Base-by-base conservation (phyloP, 805 yeast genomes). In the Phaffomyces thermotolerans region DNA sequence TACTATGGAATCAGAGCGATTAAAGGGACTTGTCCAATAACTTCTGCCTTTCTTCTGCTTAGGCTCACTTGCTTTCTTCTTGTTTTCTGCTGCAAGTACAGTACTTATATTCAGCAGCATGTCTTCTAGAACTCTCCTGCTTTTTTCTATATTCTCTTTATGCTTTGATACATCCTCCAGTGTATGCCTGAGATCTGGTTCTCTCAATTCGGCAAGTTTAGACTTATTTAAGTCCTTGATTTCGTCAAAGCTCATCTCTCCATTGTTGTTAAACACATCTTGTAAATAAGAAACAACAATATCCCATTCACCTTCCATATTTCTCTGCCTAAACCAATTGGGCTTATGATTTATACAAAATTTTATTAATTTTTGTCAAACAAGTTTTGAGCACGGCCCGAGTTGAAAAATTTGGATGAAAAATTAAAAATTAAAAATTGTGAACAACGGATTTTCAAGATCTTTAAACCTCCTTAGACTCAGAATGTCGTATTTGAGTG, bases 301-400 rank as follows among this genome's bases (percentile, higher is more conserved):
- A 52, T 79, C 84, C 91, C 91, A 83, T 52, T 76, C 72, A 1
- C 82, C 78, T 23, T 76, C 81, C 69, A 75, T n/a, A n/a, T n/a
- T 72, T 43, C 29, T 27, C 13, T 12, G 2, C 6, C 14, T 27
- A 13, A 27, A 27, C 4, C 3, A 5, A 20, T 20, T 20, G 22
- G 22, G 4, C 22, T 27, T 4, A 10, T 12, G 30, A 29, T 29
- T n/a, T n/a, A n/a, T n/a, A n/a, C n/a, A n/a, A n/a, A n/a, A n/a
- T n/a, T n/a, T n/a, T n/a, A n/a, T n/a, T n/a, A n/a, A n/a, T n/a
- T n/a, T n/a, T n/a, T n/a, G n/a, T n/a, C n/a, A n/a, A n/a, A n/a
- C 14, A 29, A 8, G 34, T 31, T 8, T 4, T 4, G 12, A 31
- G 18, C 15, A 20, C 22, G 22, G 22, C 9, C 17, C 18, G 20